A percentile compares a stretch with the other conserved stretches of the same genome.
Conservation (phyloP, 176 grass and related monocot genomes). For the Paspalum notatum region DNA sequence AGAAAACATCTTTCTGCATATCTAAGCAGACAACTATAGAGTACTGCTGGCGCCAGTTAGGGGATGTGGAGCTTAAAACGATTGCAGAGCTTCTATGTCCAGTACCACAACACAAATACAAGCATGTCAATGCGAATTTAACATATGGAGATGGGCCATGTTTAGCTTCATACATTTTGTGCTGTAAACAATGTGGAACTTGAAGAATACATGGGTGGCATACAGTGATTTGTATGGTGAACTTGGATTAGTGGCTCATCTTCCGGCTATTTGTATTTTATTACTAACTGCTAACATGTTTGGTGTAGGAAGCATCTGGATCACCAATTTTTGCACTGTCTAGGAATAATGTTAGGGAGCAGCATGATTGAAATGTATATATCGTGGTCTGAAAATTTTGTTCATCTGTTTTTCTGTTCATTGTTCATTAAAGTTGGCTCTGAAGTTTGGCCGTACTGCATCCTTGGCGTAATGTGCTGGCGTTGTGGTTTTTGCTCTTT, state of each 20-base stretch:
- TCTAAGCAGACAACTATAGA: neutral
- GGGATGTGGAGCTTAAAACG: neutral
- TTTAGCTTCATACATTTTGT: conserved; percentile 15
- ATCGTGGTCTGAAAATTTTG: conserved; percentile 17
- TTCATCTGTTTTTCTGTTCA: neutral
- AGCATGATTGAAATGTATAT: conserved; percentile 32
- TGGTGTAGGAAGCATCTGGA: conserved; percentile 9
- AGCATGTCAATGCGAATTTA: neutral
- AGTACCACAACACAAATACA: neutral
- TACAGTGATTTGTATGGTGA: conserved; percentile 18
- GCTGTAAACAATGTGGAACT: conserved; percentile 24
- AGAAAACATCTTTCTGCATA: conserved; percentile 8
- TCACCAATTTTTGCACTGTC: conserved; percentile 25
- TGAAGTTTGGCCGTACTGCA: neutral
- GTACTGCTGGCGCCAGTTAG: neutral
- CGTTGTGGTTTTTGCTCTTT: neutral
- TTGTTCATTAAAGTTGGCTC: neutral
- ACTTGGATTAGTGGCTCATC: conserved; percentile 15
- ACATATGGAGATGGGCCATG: conserved; percentile 1
- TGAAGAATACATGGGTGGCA: neutral
- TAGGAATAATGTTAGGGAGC: conserved; percentile 9
- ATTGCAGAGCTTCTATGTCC: neutral
- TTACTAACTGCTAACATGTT: conserved; percentile 19
- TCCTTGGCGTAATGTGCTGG: neutral
- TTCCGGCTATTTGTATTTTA: conserved; percentile 30